These are phyloP conservation scores for Trametes elegans DNA, from an alignment of 768 basidiomycete genomes.

Conservation along the genomic window DNA sequence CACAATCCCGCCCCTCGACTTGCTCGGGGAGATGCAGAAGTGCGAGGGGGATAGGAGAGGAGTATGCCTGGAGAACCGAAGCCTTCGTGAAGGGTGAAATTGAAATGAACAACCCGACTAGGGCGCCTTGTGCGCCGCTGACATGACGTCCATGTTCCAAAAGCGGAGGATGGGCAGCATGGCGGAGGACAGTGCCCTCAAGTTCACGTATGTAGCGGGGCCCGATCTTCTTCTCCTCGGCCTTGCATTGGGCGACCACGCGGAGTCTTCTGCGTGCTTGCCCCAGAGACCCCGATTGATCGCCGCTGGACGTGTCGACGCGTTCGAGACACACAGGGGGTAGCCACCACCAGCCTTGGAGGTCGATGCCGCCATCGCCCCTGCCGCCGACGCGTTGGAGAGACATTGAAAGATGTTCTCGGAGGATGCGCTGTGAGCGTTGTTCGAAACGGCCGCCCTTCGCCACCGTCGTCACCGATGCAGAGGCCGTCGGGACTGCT, in stretches of 20 bases:
- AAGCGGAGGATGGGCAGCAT: constrained; percentile 25
- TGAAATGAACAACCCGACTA: constrained; percentile 78
- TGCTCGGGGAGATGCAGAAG: constrained; percentile 67
- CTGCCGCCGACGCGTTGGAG: constrained; percentile 78
- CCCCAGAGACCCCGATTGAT: background rate
- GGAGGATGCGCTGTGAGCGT: constrained; percentile 59
- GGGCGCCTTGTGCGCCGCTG: constrained; percentile 29
- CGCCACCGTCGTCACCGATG: constrained; percentile 47
- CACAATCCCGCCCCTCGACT: background rate
- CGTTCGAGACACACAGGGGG: constrained; percentile 34
- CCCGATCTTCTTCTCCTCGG: constrained; percentile 76
- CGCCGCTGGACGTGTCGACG: too few species aligned
- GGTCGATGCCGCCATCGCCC: constrained; percentile 87
- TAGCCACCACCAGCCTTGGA: constrained; percentile 93
- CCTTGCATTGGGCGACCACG: constrained; percentile 88
- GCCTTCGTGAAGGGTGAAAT: constrained; percentile 76
- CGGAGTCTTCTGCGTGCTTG: constrained; percentile 54
- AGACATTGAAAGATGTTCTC: constrained; percentile 72
- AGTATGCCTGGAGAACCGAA: constrained; percentile 65
- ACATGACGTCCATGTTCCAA: too few species aligned
- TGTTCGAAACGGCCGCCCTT: constrained; percentile 76
- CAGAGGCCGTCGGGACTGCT: background rate
- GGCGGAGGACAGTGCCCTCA: constrained; percentile 79
- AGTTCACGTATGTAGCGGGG: constrained; percentile 85
- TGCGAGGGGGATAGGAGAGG: constrained; percentile 76